phyloP scores from a whole-genome alignment of 148 eudicot species.

The Camellia sinensis region DNA sequence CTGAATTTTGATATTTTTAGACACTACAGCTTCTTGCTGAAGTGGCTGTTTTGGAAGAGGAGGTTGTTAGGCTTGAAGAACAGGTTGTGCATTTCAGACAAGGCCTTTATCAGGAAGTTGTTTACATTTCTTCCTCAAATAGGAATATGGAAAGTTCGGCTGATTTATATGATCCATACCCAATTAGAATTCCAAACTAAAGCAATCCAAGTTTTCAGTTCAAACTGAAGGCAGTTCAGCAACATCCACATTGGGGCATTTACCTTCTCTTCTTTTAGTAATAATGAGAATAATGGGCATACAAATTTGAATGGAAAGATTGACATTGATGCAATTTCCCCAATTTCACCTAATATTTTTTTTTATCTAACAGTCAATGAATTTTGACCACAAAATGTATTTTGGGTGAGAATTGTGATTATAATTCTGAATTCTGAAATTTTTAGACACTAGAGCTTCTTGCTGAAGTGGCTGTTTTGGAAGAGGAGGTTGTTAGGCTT shows the following conservation, averaged over 20 bases:
- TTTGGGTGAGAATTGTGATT: background rate
- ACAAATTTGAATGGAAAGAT: background rate
- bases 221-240: conserved; percentile 15
- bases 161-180: conserved; percentile 32
- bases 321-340: background rate
- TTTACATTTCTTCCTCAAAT: conserved; percentile 1
- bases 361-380: background rate
- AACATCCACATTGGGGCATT: conserved; percentile 14
- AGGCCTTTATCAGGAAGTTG: conserved; percentile 6
- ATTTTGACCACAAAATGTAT: background rate
- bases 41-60: conserved; percentile 88
- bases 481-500: conserved; percentile 76
- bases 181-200: conserved; percentile 25
- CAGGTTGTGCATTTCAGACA: conserved; percentile 54
- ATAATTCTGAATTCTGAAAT: conserved; percentile 9
- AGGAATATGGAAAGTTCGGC: conserved; percentile 2
- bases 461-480: conserved; percentile 84
- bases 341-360: too few species aligned
- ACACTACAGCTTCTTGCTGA: conserved; percentile 79
- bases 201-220: conserved; percentile 27
- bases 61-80: conserved; percentile 78
- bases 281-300: background rate
- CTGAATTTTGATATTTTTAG: conserved; percentile 29
- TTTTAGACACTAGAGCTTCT: conserved; percentile 66
- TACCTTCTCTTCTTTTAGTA: conserved; percentile 13